Conservation (phyloP, 306 rosid species). For the Cajanus cajan region DNA sequence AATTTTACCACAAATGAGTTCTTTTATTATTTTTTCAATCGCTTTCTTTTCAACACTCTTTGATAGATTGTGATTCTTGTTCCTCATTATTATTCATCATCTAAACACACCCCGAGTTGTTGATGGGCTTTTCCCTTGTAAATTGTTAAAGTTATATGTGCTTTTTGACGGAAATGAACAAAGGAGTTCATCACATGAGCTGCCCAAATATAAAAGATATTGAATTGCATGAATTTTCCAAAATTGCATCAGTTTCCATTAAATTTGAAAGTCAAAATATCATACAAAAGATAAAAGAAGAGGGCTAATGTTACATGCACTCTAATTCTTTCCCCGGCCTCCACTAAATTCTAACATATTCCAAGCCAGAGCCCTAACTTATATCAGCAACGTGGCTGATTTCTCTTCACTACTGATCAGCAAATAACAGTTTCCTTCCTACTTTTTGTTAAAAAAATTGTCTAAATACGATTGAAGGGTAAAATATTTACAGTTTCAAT, state of each 20-base stretch:
- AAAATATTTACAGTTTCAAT: not conserved
- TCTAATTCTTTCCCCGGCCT: not conserved
- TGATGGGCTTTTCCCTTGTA: too few species aligned
- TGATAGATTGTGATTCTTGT: too few species aligned
- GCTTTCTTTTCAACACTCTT: too few species aligned
- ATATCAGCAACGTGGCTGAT: not conserved
- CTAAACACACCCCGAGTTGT: too few species aligned
- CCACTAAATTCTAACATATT: not conserved
- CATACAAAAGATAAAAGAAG: not conserved
- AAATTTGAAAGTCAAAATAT: constrained; percentile 13
- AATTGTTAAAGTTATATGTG: too few species aligned
- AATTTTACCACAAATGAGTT: too few species aligned
- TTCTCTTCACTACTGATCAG: not conserved
- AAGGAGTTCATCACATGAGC: too few species aligned
- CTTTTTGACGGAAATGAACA: too few species aligned
- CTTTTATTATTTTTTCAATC: too few species aligned
- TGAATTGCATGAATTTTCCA: not conserved
- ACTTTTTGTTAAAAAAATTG: not conserved
- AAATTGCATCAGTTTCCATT: not conserved
- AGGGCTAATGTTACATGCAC: constrained; percentile 3
- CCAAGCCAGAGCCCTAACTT: not conserved
- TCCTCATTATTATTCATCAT: too few species aligned
- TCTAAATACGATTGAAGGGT: not conserved
- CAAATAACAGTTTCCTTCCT: not conserved
- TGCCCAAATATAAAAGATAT: not conserved